phyloP scores from a whole-genome alignment of 768 basidiomycete species.

The Suillus cothurnatus region DNA sequence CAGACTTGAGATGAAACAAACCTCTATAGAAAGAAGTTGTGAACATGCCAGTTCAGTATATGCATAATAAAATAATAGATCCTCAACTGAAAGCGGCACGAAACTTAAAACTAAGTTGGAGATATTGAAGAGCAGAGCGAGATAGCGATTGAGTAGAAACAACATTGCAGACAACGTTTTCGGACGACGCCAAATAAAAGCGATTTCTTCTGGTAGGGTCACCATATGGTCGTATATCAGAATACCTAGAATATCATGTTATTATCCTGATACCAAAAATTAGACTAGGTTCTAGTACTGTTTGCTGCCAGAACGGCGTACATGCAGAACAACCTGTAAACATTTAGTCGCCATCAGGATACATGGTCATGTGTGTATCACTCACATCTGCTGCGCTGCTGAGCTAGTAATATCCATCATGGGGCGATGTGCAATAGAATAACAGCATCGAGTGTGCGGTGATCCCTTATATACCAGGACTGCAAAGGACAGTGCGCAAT shows the following conservation, averaged over 20 bases:
- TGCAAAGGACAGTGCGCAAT: background rate
- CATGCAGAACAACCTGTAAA: slow-evolving; percentile 2
- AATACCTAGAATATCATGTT: background rate
- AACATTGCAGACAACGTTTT: background rate
- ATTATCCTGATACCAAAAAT: background rate
- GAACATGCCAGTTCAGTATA: background rate
- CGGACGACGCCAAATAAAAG: background rate
- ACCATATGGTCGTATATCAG: background rate
- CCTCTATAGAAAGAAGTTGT: slow-evolving; percentile 7
- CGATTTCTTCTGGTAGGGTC: background rate
- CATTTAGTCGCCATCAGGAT: background rate
- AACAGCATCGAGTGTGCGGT: background rate
- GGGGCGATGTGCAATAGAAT: background rate
- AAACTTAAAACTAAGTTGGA: background rate
- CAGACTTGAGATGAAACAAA: background rate
- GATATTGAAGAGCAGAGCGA: background rate
- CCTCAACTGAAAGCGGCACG: background rate
- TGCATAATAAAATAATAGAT: background rate
- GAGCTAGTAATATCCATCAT: background rate
- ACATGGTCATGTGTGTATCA: background rate
- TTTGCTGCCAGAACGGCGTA: background rate
- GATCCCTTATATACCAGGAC: background rate
- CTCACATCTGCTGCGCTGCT: background rate
- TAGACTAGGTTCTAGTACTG: background rate
- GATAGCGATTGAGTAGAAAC: background rate